Base-by-base conservation (phyloP, 2,329 filamentous ascomycete species). In the Grosmannia clavigera region DNA sequence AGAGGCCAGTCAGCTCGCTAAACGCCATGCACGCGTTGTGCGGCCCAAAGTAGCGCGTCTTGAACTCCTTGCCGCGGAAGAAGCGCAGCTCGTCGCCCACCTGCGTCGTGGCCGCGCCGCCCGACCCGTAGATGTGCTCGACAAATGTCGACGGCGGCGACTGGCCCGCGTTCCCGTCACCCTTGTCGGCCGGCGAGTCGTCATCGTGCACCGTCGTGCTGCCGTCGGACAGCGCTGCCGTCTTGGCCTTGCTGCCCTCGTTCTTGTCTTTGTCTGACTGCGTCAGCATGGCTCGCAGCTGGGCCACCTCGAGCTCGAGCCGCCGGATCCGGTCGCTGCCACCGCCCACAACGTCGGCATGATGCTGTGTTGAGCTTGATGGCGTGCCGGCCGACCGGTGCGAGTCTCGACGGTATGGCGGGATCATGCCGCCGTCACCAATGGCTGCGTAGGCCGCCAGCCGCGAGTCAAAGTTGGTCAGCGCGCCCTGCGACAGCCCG, bases 1-100 rank as follows among this genome's bases (percentile, higher is more conserved):
- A 80, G 54, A 84, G 73, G 2, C 81, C 81, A 2, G 78, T 78
- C 65, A 81, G 72, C 61, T 83, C 80, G 57, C 78, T 77, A 66
- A 84, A 81, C 12, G 81, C 81, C 70, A 82, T 79, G 70, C 78
- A 83, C 53, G 80, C 79, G 64, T 82, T 84, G 68, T 83, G 79
- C 3, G 81, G 81, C 2, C 81, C 81, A 65, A 80, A 82, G 67
- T 83, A 84, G 63, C 81, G 76, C 3, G 79, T 82, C 65, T 80
- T 79, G 68, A 83, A 83, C 63, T 81, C 79, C 66, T 81, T 81
- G 60, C 80, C 79, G 35, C 79, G 74, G 69, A 82, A 79, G 71
- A 82, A 82, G 58, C 79, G 78, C 66, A 81, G 73, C 68, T 83
- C 80, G 35, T 78, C 76, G 57, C 64, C 64, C 9, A 62, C 60